Conservation (phyloP, 768 basidiomycete genomes). For the Boletus rubroflammeus region DNA sequence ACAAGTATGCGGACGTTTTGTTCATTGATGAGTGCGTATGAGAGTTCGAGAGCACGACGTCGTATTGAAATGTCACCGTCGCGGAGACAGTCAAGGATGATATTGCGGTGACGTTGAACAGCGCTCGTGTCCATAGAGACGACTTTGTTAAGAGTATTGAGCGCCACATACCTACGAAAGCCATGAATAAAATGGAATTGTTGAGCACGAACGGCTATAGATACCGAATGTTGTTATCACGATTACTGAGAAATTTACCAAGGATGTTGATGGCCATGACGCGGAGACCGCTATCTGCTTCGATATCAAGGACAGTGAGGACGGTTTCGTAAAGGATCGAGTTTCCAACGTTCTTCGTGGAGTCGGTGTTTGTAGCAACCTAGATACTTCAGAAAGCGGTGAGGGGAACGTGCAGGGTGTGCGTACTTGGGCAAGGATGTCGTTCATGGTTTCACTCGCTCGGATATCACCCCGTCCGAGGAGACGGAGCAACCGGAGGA, state of each 20-base stretch:
- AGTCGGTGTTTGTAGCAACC: constrained; percentile 99
- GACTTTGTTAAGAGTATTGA: constrained; percentile 97
- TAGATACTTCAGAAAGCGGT: constrained; percentile 28
- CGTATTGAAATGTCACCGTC: constrained; percentile 99
- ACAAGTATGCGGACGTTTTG: constrained; percentile 89
- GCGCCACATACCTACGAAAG: constrained; percentile 79
- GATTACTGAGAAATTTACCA: constrained; percentile 95
- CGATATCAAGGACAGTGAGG: constrained; percentile 92
- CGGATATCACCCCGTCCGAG: constrained; percentile 81
- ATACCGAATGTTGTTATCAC: constrained; percentile 98
- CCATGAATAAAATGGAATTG: constrained; percentile 3
- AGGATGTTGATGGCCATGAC: constrained; percentile 99
- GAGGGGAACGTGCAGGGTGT: neutral
- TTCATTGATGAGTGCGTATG: constrained; percentile 96
- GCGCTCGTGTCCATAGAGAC: constrained; percentile 97
- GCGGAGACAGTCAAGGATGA: constrained; percentile 98
- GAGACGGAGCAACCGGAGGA: constrained; percentile 82
- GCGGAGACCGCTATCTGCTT: constrained; percentile 90
- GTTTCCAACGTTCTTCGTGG: constrained; percentile 97
- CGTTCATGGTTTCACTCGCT: constrained; percentile 97
- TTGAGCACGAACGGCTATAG: constrained; percentile 17
- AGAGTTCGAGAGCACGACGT: constrained; percentile 91
- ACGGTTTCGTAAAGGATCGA: constrained; percentile 98
- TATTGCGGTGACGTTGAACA: constrained; percentile 96
- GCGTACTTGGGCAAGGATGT: constrained; percentile 88